Evolutionary conservation across 2,329 filamentous ascomycete species (phyloP), one percentile per base, ranked within the genome.

Genomic region (Botrytis fragariae): DNA sequence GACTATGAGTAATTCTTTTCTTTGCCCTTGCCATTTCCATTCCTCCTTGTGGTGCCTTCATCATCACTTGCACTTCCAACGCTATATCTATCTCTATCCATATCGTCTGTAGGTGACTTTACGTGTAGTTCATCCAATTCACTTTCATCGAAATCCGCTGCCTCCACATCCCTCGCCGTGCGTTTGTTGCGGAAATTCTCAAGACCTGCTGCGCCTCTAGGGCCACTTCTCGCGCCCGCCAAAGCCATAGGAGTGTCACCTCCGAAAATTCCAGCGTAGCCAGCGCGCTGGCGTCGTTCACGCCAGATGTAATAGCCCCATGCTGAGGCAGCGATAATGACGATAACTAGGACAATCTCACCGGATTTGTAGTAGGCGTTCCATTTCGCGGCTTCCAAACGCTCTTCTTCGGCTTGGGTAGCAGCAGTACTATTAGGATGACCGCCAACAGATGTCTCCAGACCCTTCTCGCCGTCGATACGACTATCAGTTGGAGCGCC

Each of bases 331-430:
- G 88, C 87, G 71, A 92, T 88, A 68, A 89, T 84, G 29, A 93
- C 90, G 54, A 93, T 84, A 2, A 93, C 86, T 3, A 93, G 84
- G 1, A 89, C 91, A 16, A 90, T 89, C 80, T 93, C 91, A 62
- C 91, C 91, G 2, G 90, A 92, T 77, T 90, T 90, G 79, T 91
- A 90, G 79, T 93, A 93, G 0, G 91, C 91, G 63, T 88, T 86
- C 89, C 91, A 91, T 74, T 90, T 88, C 0, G 91, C 90, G 45
- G 90, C 86, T 78, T 92, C 87, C 14, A 93, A 82, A 74, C 88
- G 89, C 75, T 88, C 85, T 74, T 88, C 84, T 79, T 92, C 89
- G 54, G 87, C 87, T 77, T 91, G 86, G 75, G 91, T 86, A 4
- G 89, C 89, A 3, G 85, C 85, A 8, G 90, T 92, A 75, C 88